phyloP scores from a whole-genome alignment of 306 rosid genomes.

The Lathyrus tuberosus region DNA sequence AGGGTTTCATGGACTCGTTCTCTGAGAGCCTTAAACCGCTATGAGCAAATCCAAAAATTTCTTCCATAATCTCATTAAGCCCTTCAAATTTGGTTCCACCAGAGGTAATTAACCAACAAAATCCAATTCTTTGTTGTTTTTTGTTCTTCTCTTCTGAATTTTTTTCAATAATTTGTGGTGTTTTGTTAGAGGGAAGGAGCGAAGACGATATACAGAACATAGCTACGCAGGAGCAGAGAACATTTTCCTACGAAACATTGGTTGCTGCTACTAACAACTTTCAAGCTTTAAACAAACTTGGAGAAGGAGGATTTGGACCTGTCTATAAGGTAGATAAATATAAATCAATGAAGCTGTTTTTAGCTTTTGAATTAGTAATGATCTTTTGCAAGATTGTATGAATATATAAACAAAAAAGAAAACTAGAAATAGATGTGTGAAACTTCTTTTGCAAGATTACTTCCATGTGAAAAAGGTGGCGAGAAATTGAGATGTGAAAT shows the following conservation, averaged over 20 bases:
- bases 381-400: not conserved
- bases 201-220: conserved; percentile 66
- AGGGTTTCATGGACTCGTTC: conserved; percentile 41
- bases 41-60: conserved; percentile 62
- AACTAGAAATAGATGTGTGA: not conserved
- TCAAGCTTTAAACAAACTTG: conserved; percentile 57
- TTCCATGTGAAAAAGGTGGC: not conserved
- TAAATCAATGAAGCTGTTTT: not conserved
- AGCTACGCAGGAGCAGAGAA: conserved; percentile 69
- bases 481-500: not conserved
- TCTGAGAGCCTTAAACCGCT: conserved; percentile 18
- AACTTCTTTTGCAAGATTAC: not conserved
- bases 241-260: conserved; percentile 54
- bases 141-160: not conserved
- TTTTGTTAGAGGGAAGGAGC: conserved; percentile 42
- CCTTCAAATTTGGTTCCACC: conserved; percentile 49
- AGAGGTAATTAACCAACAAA: conserved; percentile 41
- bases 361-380: not conserved
- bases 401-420: too few relatives aligned
- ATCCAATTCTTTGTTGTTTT: conserved; percentile 19
- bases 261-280: conserved; percentile 71
- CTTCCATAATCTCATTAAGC: conserved; percentile 48
- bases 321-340: conserved; percentile 60
- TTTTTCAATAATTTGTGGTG: not conserved
- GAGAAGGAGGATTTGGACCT: conserved; percentile 88